These are phyloP conservation scores for Trematosphaeria pertusa DNA, from an alignment of 2,329 filamentous ascomycete genomes.

Conservation along the genomic window DNA sequence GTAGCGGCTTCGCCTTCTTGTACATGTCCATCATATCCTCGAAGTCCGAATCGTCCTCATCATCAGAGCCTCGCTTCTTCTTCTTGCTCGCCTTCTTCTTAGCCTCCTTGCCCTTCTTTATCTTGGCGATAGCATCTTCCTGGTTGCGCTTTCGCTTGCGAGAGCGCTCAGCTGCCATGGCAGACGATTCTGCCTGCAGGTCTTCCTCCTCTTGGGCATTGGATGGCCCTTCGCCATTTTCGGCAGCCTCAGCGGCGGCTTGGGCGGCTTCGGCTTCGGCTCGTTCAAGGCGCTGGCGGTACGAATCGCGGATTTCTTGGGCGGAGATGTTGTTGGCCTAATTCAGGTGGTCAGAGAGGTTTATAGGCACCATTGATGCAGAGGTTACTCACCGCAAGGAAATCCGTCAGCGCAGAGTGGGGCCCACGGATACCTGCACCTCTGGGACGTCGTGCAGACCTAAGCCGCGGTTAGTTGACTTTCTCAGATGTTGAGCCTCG, in stretches of 20 bases:
- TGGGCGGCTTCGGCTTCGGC: conserved; percentile 50
- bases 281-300: conserved; percentile 60
- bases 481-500: neutral
- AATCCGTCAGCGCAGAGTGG: conserved; percentile 73
- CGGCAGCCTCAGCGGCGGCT: conserved; percentile 38
- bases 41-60: conserved; percentile 54
- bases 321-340: conserved; percentile 77
- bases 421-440: conserved; percentile 60
- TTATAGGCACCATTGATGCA: neutral
- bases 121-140: conserved; percentile 54
- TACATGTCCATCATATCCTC: conserved; percentile 62
- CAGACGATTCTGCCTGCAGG: conserved; percentile 43
- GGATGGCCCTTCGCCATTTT: conserved; percentile 45
- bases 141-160: conserved; percentile 66
- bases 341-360: neutral
- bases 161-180: conserved; percentile 51
- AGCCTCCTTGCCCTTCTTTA: conserved; percentile 58
- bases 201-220: conserved; percentile 46
- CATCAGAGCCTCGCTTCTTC: conserved; percentile 49
- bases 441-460: conserved; percentile 48
- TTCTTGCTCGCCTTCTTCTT: conserved; percentile 54
- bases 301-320: conserved; percentile 66
- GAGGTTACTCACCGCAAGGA: conserved; percentile 62
- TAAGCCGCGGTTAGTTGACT: conserved; percentile 29
- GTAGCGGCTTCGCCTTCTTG: conserved; percentile 66